These are phyloP conservation scores for Lepidium africanum DNA, from an alignment of 345 rosid genomes.

Conservation along the genomic window DNA sequence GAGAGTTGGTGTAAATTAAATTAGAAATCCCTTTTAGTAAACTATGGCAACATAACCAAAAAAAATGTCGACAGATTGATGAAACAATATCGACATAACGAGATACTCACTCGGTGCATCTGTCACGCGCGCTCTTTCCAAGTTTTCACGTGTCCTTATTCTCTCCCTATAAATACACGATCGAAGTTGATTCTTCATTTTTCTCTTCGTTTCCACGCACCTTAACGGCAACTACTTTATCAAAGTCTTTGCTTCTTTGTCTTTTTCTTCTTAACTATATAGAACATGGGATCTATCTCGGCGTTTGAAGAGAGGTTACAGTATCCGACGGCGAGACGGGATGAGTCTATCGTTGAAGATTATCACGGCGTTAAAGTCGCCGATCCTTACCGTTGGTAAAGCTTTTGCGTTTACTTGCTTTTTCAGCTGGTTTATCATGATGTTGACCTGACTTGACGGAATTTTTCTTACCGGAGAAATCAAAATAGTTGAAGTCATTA, in stretches of 20 bases:
- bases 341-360: slow-evolving; percentile 66
- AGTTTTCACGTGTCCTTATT: slow-evolving; percentile 11
- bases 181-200: not conserved
- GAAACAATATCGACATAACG: not conserved
- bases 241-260: not conserved
- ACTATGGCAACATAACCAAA: slow-evolving; percentile 34
- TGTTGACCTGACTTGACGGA: not conserved
- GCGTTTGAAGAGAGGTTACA: slow-evolving; percentile 28
- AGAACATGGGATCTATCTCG: slow-evolving; percentile 46
- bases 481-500: too few relatives aligned
- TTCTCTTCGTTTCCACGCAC: not conserved
- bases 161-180: slow-evolving; percentile 12
- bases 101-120: not conserved
- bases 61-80: slow-evolving; percentile 39
- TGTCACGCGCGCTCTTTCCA: slow-evolving; percentile 13
- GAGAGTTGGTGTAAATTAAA: too few relatives aligned
- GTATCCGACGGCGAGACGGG: slow-evolving; percentile 62
- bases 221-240: not conserved
- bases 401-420: not conserved
- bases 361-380: slow-evolving; percentile 64
- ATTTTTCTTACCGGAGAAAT: not conserved
- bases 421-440: not conserved
- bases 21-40: too few relatives aligned
- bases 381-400: slow-evolving; percentile 89
- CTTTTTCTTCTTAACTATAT: too few relatives aligned